Evolutionary conservation across 352 stramenopile genomes (phyloP).

Genomic region (Phytophthora lateralis): DNA sequence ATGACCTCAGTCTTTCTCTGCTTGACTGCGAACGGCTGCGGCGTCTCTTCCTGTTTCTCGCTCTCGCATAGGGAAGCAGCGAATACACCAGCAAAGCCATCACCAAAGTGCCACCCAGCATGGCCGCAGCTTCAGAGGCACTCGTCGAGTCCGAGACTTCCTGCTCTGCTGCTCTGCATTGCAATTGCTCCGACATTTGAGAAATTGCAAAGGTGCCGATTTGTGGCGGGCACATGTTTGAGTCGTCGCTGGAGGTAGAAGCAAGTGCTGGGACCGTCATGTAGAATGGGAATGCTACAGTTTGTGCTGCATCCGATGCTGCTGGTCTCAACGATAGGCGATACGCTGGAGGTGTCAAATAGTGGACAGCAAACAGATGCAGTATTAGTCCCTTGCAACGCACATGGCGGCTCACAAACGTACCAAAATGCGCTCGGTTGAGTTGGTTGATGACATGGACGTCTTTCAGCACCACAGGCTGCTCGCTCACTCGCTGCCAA

Average conservation of each 20-base stretch:
- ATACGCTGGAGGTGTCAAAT: conserved; percentile 14
- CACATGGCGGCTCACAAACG: background rate
- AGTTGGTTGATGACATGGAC: conserved; percentile 30
- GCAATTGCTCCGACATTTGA: conserved; percentile 11
- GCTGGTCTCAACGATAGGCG: conserved; percentile 25
- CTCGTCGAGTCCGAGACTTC: conserved; percentile 13
- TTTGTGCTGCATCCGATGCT: conserved; percentile 5
- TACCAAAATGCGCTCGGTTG: conserved; percentile 28
- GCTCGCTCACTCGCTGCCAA: conserved; percentile 25
- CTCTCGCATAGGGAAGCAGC: conserved; percentile 31
- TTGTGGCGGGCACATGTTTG: conserved; percentile 27
- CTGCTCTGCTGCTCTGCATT: conserved; percentile 10
- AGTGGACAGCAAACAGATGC: background rate
- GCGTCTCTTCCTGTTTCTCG: conserved; percentile 18
- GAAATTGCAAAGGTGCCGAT: conserved; percentile 25
- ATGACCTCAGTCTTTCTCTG: conserved; percentile 8
- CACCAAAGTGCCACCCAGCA: conserved; percentile 36
- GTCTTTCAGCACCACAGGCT: conserved; percentile 16
- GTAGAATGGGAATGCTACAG: conserved; percentile 26
- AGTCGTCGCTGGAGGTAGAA: conserved; percentile 11
- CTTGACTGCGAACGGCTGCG: conserved; percentile 19
- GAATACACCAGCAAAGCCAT: conserved; percentile 35
- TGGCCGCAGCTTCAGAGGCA: conserved; percentile 23
- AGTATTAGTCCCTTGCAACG: background rate
- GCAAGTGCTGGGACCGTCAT: conserved; percentile 16